Evolutionary conservation across 192 early-diverging fungal species (phyloP).

Genomic region (Gamsiella multidivaricata): DNA sequence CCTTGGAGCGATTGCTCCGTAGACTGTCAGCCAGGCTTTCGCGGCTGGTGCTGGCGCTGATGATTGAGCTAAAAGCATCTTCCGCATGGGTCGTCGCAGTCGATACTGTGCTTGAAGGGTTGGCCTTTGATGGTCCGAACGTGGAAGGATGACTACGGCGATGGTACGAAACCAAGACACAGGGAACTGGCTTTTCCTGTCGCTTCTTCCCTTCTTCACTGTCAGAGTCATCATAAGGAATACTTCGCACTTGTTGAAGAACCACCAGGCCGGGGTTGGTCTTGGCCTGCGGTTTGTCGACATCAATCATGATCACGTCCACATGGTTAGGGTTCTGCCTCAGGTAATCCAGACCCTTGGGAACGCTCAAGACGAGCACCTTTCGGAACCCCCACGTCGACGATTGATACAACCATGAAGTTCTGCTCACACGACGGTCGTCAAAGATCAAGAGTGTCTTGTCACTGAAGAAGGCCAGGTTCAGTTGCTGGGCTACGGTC

Average conservation of each 20-base stretch:
- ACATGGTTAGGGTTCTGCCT: conserved; percentile 26
- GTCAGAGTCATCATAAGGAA: conserved; percentile 10
- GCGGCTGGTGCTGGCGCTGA: conserved; percentile 9
- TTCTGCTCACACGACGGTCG: conserved; percentile 45
- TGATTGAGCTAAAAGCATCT: neutral
- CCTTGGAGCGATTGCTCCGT: neutral
- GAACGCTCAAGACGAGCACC: conserved; percentile 29
- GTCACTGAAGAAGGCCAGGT: conserved; percentile 41
- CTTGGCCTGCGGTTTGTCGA: conserved; percentile 41
- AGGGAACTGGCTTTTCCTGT: conserved; percentile 22
- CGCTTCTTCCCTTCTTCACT: neutral
- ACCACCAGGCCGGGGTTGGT: conserved; percentile 38
- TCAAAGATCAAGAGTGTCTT: conserved; percentile 46
- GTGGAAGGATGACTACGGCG: conserved; percentile 8
- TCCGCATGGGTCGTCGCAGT: neutral
- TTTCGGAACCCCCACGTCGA: conserved; percentile 50
- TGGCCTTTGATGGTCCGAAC: neutral
- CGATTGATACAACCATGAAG: conserved; percentile 46
- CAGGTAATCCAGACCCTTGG: conserved; percentile 38
- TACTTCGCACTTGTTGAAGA: conserved; percentile 30
- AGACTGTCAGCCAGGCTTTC: conserved; percentile 24
- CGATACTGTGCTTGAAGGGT: conserved; percentile 3
- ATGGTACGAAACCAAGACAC: conserved; percentile 45
- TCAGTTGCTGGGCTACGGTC: conserved; percentile 38
- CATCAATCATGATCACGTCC: conserved; percentile 52